Evolutionary conservation across 2,329 filamentous ascomycete genomes (phyloP), one percentile per base, ranked within the genome.

Genomic region (Xylaria sp.): DNA sequence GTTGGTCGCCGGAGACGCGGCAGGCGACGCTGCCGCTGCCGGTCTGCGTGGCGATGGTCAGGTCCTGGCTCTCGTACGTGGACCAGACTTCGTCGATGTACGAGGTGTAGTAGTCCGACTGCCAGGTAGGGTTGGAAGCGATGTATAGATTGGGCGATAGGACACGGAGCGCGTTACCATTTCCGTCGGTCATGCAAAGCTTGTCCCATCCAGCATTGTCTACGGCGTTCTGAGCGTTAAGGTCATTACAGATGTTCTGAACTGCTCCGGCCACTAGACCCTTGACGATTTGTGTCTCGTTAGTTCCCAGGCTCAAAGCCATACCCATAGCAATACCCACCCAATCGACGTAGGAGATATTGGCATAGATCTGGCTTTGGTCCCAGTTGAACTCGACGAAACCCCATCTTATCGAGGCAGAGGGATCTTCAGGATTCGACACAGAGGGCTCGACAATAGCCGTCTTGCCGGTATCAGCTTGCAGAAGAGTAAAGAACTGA

Each of bases 321-420:
- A 88, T 84, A 48, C 85, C 83, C n/a, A 88, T 81, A 0, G 83
- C 78, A 17, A 88, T 78, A 4, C 85, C 79, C 19, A 85, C 81
- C 68, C 85, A 86, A 73, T 86, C 85, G 36, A 86, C 85, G 64
- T 83, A 85, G 56, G 80, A 84, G 62, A 86, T 81, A 73, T 86
- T 85, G 69, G 83, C 82, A 50, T 78, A 85, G 30, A 86, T 73
- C 6, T 77, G 74, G 0, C 79, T 79, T 1, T 78, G 71, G 0
- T 72, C 55, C n/a, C 77, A 83, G 71, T 81, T 82, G 1, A 86
- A 76, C 71, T 86, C 85, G 19, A 85, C 79, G 62, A 86, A 86
- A 0, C 83, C 84, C 83, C 84, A 86, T 73, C 82, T 82, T 45
- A 83, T 73, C 1, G 75, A 78, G 0, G 81, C 76, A 32, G 80